Percentiles rank a stretch among this genome's conserved stretches.
Evolutionary conservation across 1,284 basidiomycete genomes (phyloP).

Genomic region (Heterobasidion irregulare): DNA sequence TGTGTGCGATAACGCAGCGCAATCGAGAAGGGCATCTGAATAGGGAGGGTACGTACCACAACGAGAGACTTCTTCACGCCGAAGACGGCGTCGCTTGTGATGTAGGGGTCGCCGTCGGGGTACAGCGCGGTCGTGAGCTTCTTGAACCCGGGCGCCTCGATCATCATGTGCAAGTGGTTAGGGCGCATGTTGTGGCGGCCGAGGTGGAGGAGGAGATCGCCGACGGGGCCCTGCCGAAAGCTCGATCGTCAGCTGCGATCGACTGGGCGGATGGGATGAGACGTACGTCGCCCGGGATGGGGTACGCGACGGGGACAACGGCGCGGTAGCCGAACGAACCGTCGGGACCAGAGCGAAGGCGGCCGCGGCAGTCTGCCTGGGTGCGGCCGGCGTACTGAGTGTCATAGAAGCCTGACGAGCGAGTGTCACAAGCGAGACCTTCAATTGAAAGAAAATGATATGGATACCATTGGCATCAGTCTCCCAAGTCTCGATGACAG

Average conservation of each 20-base stretch:
- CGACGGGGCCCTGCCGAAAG: constrained; percentile 56
- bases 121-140: constrained; percentile 72
- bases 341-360: constrained; percentile 51
- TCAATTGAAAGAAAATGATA: neutral
- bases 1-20: neutral
- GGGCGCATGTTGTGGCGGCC: constrained; percentile 74
- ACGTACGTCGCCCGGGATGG: constrained; percentile 69
- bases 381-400: constrained; percentile 55
- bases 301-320: constrained; percentile 71
- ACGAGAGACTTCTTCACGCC: constrained; percentile 64
- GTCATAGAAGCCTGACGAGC: constrained; percentile 41
- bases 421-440: no score
- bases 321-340: constrained; percentile 71
- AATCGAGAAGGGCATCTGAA: constrained; percentile 12
- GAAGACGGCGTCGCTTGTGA: constrained; percentile 69
- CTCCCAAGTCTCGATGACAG: constrained; percentile 81
- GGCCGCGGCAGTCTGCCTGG: constrained; percentile 72
- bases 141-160: constrained; percentile 64
- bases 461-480: constrained; percentile 65
- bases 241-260: neutral
- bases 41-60: constrained; percentile 27
- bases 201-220: constrained; percentile 47
- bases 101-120: constrained; percentile 59
- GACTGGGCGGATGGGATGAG: neutral
- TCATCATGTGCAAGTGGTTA: constrained; percentile 71